Percentiles rank a stretch among this genome's conserved stretches.
These are phyloP conservation scores for Mentha longifolia DNA, from an alignment of 257 asterid genomes.

Conservation along the genomic window DNA sequence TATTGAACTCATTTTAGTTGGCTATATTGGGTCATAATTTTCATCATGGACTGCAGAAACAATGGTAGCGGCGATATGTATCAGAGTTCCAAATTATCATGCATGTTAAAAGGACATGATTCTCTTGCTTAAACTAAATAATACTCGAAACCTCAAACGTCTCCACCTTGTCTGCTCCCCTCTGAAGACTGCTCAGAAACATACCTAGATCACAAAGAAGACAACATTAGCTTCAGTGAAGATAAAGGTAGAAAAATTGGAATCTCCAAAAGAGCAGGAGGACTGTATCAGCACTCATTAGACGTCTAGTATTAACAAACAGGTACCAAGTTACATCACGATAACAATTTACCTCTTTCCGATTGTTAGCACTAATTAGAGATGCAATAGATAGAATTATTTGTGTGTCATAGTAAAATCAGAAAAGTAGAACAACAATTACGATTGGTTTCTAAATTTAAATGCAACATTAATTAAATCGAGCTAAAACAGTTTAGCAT, in stretches of 20 bases:
- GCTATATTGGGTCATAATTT: neutral
- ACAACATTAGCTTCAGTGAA: slow-evolving; percentile 14
- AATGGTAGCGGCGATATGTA: neutral
- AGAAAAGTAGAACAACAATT: neutral
- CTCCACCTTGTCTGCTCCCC: slow-evolving; percentile 34
- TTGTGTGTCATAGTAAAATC: too few species aligned
- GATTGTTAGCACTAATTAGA: too few species aligned
- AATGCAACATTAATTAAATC: neutral
- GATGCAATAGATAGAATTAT: too few species aligned
- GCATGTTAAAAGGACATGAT: neutral
- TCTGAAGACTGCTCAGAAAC: slow-evolving; percentile 55
- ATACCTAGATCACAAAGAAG: slow-evolving; percentile 45
- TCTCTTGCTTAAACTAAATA: neutral
- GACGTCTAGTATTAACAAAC: neutral
- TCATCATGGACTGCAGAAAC: neutral
- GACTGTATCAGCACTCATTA: neutral
- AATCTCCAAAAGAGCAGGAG: neutral
- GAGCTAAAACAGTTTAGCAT: neutral
- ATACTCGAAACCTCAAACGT: slow-evolving; percentile 22
- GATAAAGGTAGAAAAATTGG: neutral
- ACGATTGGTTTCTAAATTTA: neutral
- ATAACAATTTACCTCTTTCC: too few species aligned
- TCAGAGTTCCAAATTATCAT: neutral
- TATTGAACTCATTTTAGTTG: neutral
- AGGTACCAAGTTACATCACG: neutral